Evolutionary conservation across 768 basidiomycete species (phyloP).

Genomic region (Trametes meyenii): DNA sequence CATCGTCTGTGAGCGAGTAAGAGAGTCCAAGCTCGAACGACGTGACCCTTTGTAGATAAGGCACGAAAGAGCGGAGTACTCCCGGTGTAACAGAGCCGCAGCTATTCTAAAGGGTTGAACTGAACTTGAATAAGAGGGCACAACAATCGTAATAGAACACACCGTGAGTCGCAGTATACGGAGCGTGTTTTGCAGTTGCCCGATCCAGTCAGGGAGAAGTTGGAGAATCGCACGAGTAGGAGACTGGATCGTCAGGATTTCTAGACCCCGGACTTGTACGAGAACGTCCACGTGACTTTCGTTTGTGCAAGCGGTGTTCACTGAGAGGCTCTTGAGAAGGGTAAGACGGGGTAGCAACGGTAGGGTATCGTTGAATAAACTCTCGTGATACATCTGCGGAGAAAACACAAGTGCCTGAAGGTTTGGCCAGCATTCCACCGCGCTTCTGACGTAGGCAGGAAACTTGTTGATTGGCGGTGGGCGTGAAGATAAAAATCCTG

Average conservation of each 20-base stretch:
- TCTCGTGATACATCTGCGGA: conserved; percentile 14
- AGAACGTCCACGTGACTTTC: conserved; percentile 15
- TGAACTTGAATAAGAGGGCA: not conserved
- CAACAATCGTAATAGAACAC: conserved; percentile 15
- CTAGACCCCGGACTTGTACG: conserved; percentile 19
- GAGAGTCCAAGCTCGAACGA: conserved; percentile 57
- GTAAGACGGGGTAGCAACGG: conserved; percentile 15
- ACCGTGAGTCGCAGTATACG: conserved; percentile 48
- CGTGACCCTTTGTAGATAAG: conserved; percentile 36
- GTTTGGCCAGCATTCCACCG: conserved; percentile 26
- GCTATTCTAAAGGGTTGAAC: conserved; percentile 44
- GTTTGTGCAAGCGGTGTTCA: conserved; percentile 20
- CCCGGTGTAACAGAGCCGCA: conserved; percentile 70
- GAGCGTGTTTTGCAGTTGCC: conserved; percentile 38
- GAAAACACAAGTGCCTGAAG: conserved; percentile 21
- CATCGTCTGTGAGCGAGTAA: conserved; percentile 57
- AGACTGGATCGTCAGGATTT: conserved; percentile 25
- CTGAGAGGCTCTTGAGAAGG: conserved; percentile 19
- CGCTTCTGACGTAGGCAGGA: conserved; percentile 18
- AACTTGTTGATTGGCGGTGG: conserved; percentile 20
- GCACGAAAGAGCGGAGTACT: conserved; percentile 48
- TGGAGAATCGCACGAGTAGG: conserved; percentile 28
- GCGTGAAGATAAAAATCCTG: conserved; percentile 27
- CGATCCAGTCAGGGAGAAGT: conserved; percentile 43
- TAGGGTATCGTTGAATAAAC: conserved; percentile 18